Conservation (phyloP, 805 yeast genomes). For the Saitoella complicata region DNA sequence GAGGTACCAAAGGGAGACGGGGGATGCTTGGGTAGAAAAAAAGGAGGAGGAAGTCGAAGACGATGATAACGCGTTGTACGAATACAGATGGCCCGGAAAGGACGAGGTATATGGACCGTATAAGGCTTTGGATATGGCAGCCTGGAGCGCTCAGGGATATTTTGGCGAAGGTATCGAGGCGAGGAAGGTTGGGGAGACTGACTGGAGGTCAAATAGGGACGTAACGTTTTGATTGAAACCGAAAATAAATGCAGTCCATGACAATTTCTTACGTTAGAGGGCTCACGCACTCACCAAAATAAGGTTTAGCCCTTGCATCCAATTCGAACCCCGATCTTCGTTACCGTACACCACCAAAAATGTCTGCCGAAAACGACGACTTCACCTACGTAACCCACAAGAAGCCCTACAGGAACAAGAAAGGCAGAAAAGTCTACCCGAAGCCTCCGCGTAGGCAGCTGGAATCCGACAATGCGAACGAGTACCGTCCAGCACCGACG, state of each 20-base stretch:
- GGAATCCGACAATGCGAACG: too few species aligned
- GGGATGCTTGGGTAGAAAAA: slow-evolving; percentile 17
- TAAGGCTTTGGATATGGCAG: neutral
- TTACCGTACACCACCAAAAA: neutral
- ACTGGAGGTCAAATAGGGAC: too few species aligned
- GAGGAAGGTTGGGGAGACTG: too few species aligned
- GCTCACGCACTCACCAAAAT: too few species aligned
- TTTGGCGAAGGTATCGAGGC: neutral
- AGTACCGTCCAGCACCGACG: too few species aligned
- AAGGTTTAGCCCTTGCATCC: too few species aligned
- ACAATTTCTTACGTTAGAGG: too few species aligned
- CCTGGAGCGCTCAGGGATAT: slow-evolving; percentile 1
- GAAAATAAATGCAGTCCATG: too few species aligned
- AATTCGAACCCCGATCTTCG: too few species aligned
- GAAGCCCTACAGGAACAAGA: neutral
- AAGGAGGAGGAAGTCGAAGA: neutral
- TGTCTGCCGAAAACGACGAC: neutral
- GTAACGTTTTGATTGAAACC: too few species aligned
- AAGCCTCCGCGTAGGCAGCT: too few species aligned
- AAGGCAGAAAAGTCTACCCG: too few species aligned
- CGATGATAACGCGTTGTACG: neutral
- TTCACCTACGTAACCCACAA: neutral
- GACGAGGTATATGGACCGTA: slow-evolving; percentile 2
- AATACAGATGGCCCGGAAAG: neutral
- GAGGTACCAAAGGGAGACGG: slow-evolving; percentile 28